These are phyloP conservation scores for Clarireedia sp. DNA, from an alignment of 2,329 filamentous ascomycete species.

Conservation along the genomic window DNA sequence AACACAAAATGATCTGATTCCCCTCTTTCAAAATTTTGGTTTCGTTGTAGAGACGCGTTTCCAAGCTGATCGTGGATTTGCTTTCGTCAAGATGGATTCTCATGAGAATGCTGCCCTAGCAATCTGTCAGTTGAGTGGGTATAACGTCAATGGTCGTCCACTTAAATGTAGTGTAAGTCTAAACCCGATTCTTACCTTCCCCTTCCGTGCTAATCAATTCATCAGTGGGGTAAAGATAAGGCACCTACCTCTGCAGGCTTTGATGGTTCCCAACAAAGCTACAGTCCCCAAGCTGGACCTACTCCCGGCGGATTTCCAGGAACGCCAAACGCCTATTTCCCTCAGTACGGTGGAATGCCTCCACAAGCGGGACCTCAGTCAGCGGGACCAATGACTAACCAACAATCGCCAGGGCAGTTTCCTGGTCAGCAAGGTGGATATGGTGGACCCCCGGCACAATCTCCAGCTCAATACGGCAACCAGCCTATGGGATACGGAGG, in stretches of 20 bases:
- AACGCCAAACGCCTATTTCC: constrained; percentile 76
- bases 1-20: constrained; percentile 92
- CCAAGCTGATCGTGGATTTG: constrained; percentile 95
- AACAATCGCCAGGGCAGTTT: constrained; percentile 37
- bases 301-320: constrained; percentile 64
- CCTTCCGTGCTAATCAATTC: constrained; percentile 29
- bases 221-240: constrained; percentile 97
- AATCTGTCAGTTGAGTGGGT: constrained; percentile 95
- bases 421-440: constrained; percentile 63
- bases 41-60: constrained; percentile 96
- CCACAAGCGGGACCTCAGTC: constrained; percentile 31
- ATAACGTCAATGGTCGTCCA: constrained; percentile 94
- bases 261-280: constrained; percentile 64
- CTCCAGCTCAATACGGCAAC: constrained; percentile 53
- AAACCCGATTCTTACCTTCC: constrained; percentile 1
- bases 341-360: constrained; percentile 75
- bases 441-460: constrained; percentile 52
- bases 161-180: constrained; percentile 94
- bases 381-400: constrained; percentile 31
- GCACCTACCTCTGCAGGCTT: constrained; percentile 73
- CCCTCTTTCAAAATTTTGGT: constrained; percentile 96
- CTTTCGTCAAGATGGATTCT: constrained; percentile 98
- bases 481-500: constrained; percentile 66
- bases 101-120: constrained; percentile 98
- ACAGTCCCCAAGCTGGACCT: constrained; percentile 67